These are phyloP conservation scores for Coemansia sp. DNA, from an alignment of 192 early-diverging fungal species.

Conservation along the genomic window DNA sequence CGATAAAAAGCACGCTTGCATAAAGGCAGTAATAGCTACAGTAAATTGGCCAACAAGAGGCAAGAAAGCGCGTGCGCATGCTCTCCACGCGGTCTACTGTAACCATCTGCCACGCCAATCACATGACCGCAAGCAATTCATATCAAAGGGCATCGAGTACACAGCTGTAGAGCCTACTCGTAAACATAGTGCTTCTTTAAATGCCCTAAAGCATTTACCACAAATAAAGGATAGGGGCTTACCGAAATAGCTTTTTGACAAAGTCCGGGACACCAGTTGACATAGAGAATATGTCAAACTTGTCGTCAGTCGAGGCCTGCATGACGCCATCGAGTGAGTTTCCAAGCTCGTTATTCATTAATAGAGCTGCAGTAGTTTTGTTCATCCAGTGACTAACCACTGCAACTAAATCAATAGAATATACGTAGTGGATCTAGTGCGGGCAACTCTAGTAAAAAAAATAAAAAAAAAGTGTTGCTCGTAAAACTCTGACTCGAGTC, in stretches of 20 bases:
- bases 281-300: constrained; percentile 49
- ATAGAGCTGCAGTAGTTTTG: constrained; percentile 9
- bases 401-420: not conserved
- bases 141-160: too few relatives aligned
- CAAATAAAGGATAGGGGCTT: not conserved
- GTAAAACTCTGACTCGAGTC: too few relatives aligned
- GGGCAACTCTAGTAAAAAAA: not conserved
- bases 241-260: constrained; percentile 53
- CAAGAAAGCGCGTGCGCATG: not conserved
- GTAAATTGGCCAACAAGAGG: not conserved
- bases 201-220: too few relatives aligned
- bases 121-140: too few relatives aligned
- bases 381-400: not conserved
- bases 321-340: constrained; percentile 33
- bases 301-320: constrained; percentile 35
- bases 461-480: not conserved
- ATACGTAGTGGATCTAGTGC: too few relatives aligned
- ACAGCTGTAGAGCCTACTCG: too few relatives aligned
- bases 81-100: constrained; percentile 4
- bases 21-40: not conserved
- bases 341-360: constrained; percentile 35
- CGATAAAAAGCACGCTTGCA: not conserved
- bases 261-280: constrained; percentile 51
- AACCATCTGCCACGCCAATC: not conserved
- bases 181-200: too few relatives aligned